phyloP scores from a whole-genome alignment of 2,329 filamentous ascomycete species.

The Pseudogymnoascus sp. region DNA sequence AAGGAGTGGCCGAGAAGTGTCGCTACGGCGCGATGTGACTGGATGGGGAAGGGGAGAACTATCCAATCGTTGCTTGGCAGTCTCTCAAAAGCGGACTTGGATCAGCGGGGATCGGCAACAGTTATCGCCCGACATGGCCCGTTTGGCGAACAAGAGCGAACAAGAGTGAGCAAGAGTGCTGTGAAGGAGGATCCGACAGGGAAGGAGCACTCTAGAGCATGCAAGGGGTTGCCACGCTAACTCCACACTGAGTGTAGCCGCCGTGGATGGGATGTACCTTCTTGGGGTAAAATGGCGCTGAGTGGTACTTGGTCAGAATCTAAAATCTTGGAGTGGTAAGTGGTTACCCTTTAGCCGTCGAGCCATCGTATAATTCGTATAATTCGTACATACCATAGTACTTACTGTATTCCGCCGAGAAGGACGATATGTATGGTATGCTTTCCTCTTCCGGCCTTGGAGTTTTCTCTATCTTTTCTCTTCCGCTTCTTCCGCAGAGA shows the following conservation, averaged over 20 bases:
- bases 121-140: background rate
- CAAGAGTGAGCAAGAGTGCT: background rate
- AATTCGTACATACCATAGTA: background rate
- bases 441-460: background rate
- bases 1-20: background rate
- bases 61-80: background rate
- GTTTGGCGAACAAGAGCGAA: background rate
- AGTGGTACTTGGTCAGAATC: background rate
- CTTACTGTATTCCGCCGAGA: background rate
- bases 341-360: background rate
- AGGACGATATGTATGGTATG: too few relatives aligned
- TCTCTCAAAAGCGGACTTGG: background rate
- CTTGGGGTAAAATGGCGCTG: background rate
- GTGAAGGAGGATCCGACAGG: background rate
- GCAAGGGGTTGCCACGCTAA: background rate
- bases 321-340: background rate
- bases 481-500: background rate
- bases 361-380: background rate
- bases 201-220: background rate
- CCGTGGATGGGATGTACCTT: background rate
- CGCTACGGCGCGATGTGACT: background rate
- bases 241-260: background rate
- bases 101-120: background rate
- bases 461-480: background rate
- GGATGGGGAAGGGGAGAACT: background rate